Percentiles rank a stretch among this genome's conserved stretches.
Evolutionary conservation across 2,329 filamentous ascomycete species (phyloP).

Genomic region (Pseudophaeomoniella oleicola): DNA sequence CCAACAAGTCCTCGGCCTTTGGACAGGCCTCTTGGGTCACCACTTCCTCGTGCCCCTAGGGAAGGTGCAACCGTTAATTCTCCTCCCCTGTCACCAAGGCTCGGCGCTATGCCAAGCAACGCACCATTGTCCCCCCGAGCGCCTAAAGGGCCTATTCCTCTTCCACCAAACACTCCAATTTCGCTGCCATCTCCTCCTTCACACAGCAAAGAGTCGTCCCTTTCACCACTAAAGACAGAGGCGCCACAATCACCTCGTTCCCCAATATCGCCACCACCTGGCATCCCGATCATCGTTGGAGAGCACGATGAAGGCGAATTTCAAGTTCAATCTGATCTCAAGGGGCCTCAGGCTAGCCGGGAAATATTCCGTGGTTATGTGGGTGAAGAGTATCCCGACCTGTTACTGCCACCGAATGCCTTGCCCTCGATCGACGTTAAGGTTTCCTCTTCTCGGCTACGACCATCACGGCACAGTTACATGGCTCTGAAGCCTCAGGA

Average conservation of each 20-base stretch:
- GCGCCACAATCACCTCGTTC: neutral
- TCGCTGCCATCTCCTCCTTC: conserved; percentile 38
- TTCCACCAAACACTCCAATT: conserved; percentile 55
- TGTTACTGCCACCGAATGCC: conserved; percentile 77
- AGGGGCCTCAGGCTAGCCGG: conserved; percentile 3
- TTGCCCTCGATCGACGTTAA: conserved; percentile 72
- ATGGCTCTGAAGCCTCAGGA: conserved; percentile 66
- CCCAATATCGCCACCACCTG: neutral
- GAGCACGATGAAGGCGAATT: conserved; percentile 19
- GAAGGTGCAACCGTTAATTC: conserved; percentile 36
- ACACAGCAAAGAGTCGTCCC: conserved; percentile 5
- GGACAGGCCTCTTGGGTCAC: conserved; percentile 45
- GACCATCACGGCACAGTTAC: conserved; percentile 75
- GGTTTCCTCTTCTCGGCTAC: conserved; percentile 89
- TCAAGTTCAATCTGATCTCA: conserved; percentile 18
- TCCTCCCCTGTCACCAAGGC: conserved; percentile 54
- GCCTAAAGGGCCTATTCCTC: conserved; percentile 56
- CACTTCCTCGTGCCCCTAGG: conserved; percentile 41
- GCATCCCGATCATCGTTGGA: neutral
- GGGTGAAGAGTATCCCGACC: conserved; percentile 72
- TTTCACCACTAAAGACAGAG: conserved; percentile 12
- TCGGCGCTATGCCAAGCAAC: conserved; percentile 26
- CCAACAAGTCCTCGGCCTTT: conserved; percentile 47
- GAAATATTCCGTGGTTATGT: conserved; percentile 63
- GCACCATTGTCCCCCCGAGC: conserved; percentile 57